These are phyloP conservation scores for Trametes maxima DNA, from an alignment of 768 basidiomycete genomes.

Conservation along the genomic window DNA sequence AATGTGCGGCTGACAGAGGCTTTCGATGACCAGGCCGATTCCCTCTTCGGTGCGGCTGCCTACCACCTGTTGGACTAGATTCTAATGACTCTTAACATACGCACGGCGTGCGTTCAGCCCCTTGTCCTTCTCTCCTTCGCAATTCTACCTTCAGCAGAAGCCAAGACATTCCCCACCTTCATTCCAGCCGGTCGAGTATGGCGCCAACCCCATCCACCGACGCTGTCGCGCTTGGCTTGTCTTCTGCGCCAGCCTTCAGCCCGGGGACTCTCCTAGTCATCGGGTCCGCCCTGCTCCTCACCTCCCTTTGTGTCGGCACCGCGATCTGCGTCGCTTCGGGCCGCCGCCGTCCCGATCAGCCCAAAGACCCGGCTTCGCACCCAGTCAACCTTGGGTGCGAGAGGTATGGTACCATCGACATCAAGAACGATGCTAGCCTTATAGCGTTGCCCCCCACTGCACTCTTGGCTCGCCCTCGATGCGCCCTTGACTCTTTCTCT, in stretches of 20 bases:
- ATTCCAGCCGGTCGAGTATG: background rate
- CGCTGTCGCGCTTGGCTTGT: background rate
- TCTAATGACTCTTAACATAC: background rate
- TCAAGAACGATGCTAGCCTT: background rate
- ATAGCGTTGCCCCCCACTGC: background rate
- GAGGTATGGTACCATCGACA: background rate
- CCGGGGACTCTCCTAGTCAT: slow-evolving; percentile 9
- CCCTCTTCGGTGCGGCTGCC: background rate
- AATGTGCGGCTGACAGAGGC: background rate
- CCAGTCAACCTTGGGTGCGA: slow-evolving; percentile 6
- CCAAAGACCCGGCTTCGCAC: background rate
- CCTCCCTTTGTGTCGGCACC: background rate
- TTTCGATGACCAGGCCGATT: background rate
- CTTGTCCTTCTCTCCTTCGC: slow-evolving; percentile 4
- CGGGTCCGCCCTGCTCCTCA: slow-evolving; percentile 4
- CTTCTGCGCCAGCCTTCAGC: slow-evolving; percentile 2
- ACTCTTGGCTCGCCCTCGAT: slow-evolving; percentile 5
- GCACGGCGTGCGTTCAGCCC: background rate
- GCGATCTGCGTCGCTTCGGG: background rate
- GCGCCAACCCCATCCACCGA: background rate
- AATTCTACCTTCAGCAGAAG: slow-evolving; percentile 1
- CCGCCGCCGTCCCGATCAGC: background rate
- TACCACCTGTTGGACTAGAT: background rate
- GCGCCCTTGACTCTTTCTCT: background rate
- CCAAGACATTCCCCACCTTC: background rate